A percentile compares a stretch with the other conserved stretches of the same genome.
Conservation (phyloP, 306 rosid genomes). For the Aeschynomene evenia region DNA sequence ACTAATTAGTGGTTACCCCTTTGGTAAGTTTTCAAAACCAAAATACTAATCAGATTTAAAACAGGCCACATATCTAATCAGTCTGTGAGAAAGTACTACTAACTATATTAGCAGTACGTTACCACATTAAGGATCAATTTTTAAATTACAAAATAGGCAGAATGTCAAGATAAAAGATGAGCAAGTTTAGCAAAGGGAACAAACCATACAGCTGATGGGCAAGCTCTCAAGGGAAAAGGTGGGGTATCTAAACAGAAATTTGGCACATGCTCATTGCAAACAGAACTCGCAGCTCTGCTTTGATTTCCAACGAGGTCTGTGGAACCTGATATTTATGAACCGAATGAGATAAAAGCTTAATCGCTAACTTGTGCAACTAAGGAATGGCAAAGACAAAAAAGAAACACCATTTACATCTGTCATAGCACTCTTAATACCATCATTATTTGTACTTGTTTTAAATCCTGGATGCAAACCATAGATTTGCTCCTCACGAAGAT, state of each 20-base stretch:
- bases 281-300: constrained; percentile 33
- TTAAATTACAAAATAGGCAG: constrained; percentile 7
- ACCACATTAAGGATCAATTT: constrained; percentile 4
- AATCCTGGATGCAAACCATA: constrained; percentile 53
- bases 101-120: background rate
- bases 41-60: background rate
- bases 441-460: constrained; percentile 33
- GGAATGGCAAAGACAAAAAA: constrained; percentile 6
- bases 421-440: constrained; percentile 12
- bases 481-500: constrained; percentile 69
- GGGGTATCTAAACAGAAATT: constrained; percentile 33
- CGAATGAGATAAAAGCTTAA: constrained; percentile 14
- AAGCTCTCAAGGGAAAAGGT: constrained; percentile 53
- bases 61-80: background rate
- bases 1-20: background rate
- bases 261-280: constrained; percentile 36
- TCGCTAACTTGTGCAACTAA: background rate
- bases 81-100: background rate
- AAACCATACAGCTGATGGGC: constrained; percentile 71
- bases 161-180: background rate
- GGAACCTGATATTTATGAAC: constrained; percentile 47
- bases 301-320: constrained; percentile 41
- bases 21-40: background rate
- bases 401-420: constrained; percentile 38
- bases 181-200: constrained; percentile 18